Base-by-base conservation (phyloP, 306 rosid genomes). In the Prunus salicina region DNA sequence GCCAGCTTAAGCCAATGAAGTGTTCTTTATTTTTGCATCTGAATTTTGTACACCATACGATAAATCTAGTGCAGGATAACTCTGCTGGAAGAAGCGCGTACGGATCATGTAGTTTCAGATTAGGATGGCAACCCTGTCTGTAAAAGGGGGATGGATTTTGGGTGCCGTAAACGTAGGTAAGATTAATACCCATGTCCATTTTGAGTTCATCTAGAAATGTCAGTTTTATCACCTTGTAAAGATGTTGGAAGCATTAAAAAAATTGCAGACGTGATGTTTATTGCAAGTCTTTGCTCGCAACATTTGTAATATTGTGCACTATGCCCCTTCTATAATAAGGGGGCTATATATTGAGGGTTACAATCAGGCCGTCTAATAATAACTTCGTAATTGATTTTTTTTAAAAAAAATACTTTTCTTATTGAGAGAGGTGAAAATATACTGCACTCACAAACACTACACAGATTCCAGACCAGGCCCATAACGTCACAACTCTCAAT, bases 1-100 rank as follows among this genome's bases (percentile, higher is more conserved):
- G 76, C 99, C 99, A 28, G 96, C 96, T 53, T 95, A 90, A 92
- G 75, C 64, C 12, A 47, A 72, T 75, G 73, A 65, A 56, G 78
- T 58, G 24, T 56, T 80, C 61, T 53, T 76, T 52, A 73, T 72
- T 65, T 65, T 56, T 51, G 72, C 66, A 30, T 78, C 65, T 47
- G 71, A 84, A 19, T 73, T 75, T 74, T 78, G 73, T 71, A 30
- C 75, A 61, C 53, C 55, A 56, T 68, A 56, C 78, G 76, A 64
- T 83, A 53, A 52, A 18, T 58, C 65, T 45, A 65, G 13, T 56
- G 66, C 52, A 13, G 52, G 47, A 25, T 56, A 43, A 73, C 69
- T 25, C 67, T 45, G 20, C 14, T 10, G 57, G 64, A 27, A 61
- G 61, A 38, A 47, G 24, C 19, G n/a, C 66, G 27, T 76, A 56